Percentiles rank a stretch among this genome's conserved stretches.
Conservation (phyloP, 1,284 basidiomycete genomes). For the Cutaneotrichosporon mucoides region DNA sequence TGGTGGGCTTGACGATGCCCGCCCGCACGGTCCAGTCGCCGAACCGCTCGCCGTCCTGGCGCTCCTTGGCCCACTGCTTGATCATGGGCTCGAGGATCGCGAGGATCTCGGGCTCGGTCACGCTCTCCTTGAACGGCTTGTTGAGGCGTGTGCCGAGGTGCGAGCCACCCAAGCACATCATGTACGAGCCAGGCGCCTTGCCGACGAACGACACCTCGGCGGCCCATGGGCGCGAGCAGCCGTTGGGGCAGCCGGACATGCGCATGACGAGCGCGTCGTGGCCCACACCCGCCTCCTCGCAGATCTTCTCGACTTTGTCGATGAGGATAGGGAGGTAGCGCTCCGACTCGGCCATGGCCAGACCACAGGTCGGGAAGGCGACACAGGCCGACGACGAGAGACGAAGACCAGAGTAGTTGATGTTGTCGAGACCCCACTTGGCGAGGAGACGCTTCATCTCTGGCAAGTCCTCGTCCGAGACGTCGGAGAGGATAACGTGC, state of each 20-base stretch:
- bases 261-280: slow-evolving; percentile 96
- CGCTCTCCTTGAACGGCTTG: slow-evolving; percentile 73
- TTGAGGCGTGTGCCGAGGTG: slow-evolving; percentile 89
- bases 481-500: slow-evolving; percentile 84
- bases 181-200: slow-evolving; percentile 88
- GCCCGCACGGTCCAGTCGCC: slow-evolving; percentile 91
- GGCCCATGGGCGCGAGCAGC: slow-evolving; percentile 86
- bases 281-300: slow-evolving; percentile 85
- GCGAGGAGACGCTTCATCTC: slow-evolving; percentile 74
- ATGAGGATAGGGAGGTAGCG: slow-evolving; percentile 91
- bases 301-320: slow-evolving; percentile 92
- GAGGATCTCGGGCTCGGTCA: slow-evolving; percentile 90
- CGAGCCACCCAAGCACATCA: slow-evolving; percentile 94
- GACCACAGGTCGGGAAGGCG: slow-evolving; percentile 93
- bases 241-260: slow-evolving; percentile 96
- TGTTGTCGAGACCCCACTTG: slow-evolving; percentile 87
- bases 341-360: slow-evolving; percentile 94
- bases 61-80: slow-evolving; percentile 83
- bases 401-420: slow-evolving; percentile 73
- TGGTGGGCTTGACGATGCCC: slow-evolving; percentile 76
- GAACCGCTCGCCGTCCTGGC: slow-evolving; percentile 84
- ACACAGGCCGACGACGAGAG: slow-evolving; percentile 91
- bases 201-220: slow-evolving; percentile 96
- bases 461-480: slow-evolving; percentile 66
- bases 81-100: slow-evolving; percentile 88